A percentile compares a stretch with the other conserved stretches of the same genome.
Evolutionary conservation across 805 yeast genomes (phyloP).

Genomic region (Saccharomycopsis babjevae): DNA sequence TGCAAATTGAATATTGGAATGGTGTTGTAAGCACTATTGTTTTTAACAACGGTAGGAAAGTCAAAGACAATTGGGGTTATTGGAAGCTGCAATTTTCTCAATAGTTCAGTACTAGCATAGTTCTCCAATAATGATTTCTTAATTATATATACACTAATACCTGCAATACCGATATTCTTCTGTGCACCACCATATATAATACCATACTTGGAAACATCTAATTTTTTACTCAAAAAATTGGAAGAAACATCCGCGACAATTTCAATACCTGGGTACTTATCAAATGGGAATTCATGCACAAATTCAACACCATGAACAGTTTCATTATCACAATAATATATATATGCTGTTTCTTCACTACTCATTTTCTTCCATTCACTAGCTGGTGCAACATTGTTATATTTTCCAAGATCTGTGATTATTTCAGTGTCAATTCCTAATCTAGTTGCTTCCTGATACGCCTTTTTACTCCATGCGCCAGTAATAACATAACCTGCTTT

Average conservation of each 20-base stretch:
- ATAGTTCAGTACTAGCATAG: constrained; percentile 51
- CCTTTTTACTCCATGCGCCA: constrained; percentile 90
- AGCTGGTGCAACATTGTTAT: constrained; percentile 54
- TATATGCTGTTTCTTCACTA: constrained; percentile 63
- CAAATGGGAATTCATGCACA: constrained; percentile 19
- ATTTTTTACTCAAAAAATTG: constrained; percentile 68
- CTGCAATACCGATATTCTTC: constrained; percentile 95
- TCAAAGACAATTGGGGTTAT: constrained; percentile 83
- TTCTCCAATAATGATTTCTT: constrained; percentile 62
- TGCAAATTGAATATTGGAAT: constrained; percentile 89
- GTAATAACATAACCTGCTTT: constrained; percentile 81
- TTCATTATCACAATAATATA: constrained; percentile 92
- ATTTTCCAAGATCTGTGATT: constrained; percentile 48
- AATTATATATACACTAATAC: constrained; percentile 83
- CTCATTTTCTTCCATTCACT: constrained; percentile 52
- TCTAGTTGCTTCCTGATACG: constrained; percentile 78
- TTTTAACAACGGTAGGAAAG: constrained; percentile 73
- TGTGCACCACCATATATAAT: constrained; percentile 96
- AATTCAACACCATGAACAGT: constrained; percentile 95
- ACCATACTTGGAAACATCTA: constrained; percentile 81
- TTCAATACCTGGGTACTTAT: constrained; percentile 42
- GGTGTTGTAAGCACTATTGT: constrained; percentile 92
- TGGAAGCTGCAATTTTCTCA: constrained; percentile 54
- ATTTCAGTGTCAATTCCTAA: constrained; percentile 68
- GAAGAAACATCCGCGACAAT: constrained; percentile 94